These are phyloP conservation scores for Pseudogymnoascus sp. DNA, from an alignment of 2,329 filamentous ascomycete species.

Conservation along the genomic window DNA sequence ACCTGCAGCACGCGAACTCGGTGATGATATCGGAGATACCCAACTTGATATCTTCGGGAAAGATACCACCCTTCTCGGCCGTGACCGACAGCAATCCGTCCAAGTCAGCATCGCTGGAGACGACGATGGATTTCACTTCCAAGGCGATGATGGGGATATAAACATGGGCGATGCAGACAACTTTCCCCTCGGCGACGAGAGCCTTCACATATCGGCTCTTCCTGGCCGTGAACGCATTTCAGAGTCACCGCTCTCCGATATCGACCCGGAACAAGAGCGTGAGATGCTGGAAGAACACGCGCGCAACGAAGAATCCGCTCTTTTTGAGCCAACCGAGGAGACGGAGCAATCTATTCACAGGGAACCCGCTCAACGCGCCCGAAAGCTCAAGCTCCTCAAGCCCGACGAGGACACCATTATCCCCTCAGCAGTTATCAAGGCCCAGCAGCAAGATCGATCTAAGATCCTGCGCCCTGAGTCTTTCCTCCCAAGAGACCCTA, in stretches of 20 bases:
- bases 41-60: conserved; percentile 52
- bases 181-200: conserved; percentile 52
- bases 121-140: conserved; percentile 49
- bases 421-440: conserved; percentile 68
- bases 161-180: conserved; percentile 50
- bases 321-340: conserved; percentile 51
- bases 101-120: conserved; percentile 40
- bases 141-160: conserved; percentile 54
- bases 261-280: conserved; percentile 53
- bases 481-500: conserved; percentile 80
- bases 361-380: conserved; percentile 63
- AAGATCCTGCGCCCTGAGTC: conserved; percentile 76
- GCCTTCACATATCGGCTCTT: conserved; percentile 42
- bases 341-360: conserved; percentile 51
- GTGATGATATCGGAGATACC: conserved; percentile 54
- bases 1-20: conserved; percentile 55
- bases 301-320: conserved; percentile 40
- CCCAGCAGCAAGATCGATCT: conserved; percentile 76
- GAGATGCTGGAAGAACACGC: conserved; percentile 47
- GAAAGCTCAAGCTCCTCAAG: conserved; percentile 72
- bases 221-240: conserved; percentile 51
- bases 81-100: conserved; percentile 47
- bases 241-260: conserved; percentile 62
- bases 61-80: conserved; percentile 36
- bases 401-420: conserved; percentile 77